phyloP scores from a whole-genome alignment of 306 rosid genomes.

The Fagus crenata region DNA sequence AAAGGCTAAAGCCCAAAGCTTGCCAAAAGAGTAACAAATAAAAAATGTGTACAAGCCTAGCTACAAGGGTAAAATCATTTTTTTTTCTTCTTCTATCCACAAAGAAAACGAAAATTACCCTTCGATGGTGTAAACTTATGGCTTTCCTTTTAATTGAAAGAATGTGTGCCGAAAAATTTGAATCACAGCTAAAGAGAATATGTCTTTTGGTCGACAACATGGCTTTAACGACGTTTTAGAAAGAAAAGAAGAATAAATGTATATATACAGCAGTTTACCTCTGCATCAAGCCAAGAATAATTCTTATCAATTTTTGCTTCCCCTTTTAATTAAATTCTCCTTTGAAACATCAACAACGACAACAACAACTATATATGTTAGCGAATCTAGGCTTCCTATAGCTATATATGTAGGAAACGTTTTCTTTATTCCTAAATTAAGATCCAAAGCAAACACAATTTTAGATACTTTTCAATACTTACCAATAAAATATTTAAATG shows the following conservation, averaged over 20 bases:
- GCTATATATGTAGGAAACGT: too few relatives aligned
- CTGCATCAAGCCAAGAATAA: conserved; percentile 15
- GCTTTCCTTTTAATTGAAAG: neutral
- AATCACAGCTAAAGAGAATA: neutral
- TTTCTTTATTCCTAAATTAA: too few relatives aligned
- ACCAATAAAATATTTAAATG: too few relatives aligned
- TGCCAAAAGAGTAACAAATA: neutral
- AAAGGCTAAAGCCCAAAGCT: neutral
- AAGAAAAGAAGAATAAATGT: neutral
- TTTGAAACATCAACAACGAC: neutral
- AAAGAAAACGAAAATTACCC: neutral
- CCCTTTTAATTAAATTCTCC: neutral
- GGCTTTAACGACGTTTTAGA: neutral
- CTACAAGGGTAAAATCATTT: neutral
- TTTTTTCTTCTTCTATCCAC: too few relatives aligned
- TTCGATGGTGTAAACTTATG: neutral
- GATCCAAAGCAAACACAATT: too few relatives aligned
- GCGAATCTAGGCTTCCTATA: neutral
- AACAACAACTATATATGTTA: neutral
- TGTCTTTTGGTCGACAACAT: neutral
- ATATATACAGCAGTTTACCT: neutral
- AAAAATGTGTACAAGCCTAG: too few relatives aligned
- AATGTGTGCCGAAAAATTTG: neutral
- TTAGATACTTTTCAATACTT: too few relatives aligned
- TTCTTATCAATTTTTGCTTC: neutral